These are phyloP conservation scores for Candida tammaniensis DNA, from an alignment of 805 yeast genomes.

Conservation along the genomic window DNA sequence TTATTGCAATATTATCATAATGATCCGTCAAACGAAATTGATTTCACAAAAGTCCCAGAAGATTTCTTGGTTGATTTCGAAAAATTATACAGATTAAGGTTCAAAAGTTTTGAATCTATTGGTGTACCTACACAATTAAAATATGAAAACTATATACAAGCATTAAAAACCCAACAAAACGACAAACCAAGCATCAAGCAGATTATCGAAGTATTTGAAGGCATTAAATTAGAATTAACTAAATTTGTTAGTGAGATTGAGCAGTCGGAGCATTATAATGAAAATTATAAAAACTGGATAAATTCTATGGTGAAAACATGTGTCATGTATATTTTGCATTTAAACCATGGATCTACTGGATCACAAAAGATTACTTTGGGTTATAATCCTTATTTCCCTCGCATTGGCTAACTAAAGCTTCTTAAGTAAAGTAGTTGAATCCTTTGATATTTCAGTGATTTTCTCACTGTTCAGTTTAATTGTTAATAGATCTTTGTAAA, in stretches of 20 bases:
- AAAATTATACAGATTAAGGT: slow-evolving; percentile 12
- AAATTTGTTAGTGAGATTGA: not conserved
- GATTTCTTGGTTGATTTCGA: slow-evolving; percentile 9
- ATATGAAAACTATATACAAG: slow-evolving; percentile 3
- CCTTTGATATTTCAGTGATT: slow-evolving; percentile 5
- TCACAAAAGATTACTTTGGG: slow-evolving; percentile 2
- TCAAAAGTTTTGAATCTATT: slow-evolving; percentile 14
- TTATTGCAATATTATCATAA: slow-evolving; percentile 10
- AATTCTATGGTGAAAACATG: slow-evolving; percentile 12
- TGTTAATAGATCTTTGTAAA: slow-evolving; percentile 11
- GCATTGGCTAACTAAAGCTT: slow-evolving; percentile 5
- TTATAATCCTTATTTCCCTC: slow-evolving; percentile 13
- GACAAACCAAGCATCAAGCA: not conserved
- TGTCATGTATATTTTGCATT: slow-evolving; percentile 9
- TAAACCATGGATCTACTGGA: slow-evolving; percentile 1
- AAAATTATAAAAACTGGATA: slow-evolving; percentile 6
- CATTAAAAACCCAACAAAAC: not conserved
- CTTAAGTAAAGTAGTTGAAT: slow-evolving; percentile 5
- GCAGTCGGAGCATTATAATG: no score
- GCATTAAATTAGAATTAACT: slow-evolving; percentile 3
- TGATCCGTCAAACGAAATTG: not conserved
- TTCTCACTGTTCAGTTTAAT: slow-evolving; percentile 9
- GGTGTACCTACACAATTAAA: slow-evolving; percentile 12
- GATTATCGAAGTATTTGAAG: slow-evolving; percentile 4
- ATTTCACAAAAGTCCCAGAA: slow-evolving; percentile 4